Evolutionary conservation across 495 filamentous ascomycete genomes (phyloP), one percentile per base, ranked within the genome.

Genomic region (Pyrenula massariospora): DNA sequence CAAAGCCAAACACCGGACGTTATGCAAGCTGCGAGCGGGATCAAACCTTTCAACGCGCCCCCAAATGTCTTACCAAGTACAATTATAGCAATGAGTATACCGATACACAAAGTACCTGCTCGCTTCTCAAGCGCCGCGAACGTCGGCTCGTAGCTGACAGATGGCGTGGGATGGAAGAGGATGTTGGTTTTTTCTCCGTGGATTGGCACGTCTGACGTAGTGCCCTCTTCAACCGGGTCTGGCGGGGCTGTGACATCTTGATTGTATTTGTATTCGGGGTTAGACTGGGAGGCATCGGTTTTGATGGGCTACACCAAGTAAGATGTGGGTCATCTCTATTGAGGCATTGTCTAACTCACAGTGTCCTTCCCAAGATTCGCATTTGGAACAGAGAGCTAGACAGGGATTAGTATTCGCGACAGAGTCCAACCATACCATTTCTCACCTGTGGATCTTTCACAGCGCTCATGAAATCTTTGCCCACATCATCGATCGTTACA

Each of bases 131-230:
- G 64, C 8, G 78, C 60, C 15, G 77, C 81, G 71, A 86, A 95
- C 77, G 89, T 94, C 3, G 91, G 89, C 66, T 90, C 84, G 57
- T 88, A 94, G 62, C 83, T 85, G 54, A 96, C 76, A 0, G 86
- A 84, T 0, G 92, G 92, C 0, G 92, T 97, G 0, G 93, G 91
- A 65, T 96, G 90, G 70, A 96, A 96, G 24, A 97, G 82, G 25
- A 97, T 83, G 60, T 96, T 96, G 1, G 92, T 97, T 77, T 89
- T 95, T 63, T 96, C 92, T 56, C 91, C 91, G 66, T 88, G 90
- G 61, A 97, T 95, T 15, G 92, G 92, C 5, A 97, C 89, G 68
- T 97, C 92, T 10, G 87, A 88, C 1, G 92, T 96, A 25, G 84
- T 80, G 12, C 88, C 85, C 55, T 83, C 73, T 10, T 81, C 84